Percentiles rank a stretch among this genome's conserved stretches.
Conservation (phyloP, 2,329 filamentous ascomycete genomes). For the Alternaria novae-zelandiae region DNA sequence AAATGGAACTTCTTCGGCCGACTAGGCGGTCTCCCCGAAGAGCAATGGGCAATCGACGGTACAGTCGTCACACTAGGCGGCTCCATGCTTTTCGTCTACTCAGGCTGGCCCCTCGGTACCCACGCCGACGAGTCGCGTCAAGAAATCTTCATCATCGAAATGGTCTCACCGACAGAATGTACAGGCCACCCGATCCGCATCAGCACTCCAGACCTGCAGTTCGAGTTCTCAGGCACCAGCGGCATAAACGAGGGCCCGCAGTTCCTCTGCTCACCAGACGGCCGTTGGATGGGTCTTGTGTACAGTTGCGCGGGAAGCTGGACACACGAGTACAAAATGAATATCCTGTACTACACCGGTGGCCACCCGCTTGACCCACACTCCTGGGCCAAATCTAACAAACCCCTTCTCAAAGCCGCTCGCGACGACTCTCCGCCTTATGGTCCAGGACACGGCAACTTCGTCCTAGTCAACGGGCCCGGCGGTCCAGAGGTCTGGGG, state of each 20-base stretch:
- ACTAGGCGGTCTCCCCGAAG: constrained; percentile 48
- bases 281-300: constrained; percentile 52
- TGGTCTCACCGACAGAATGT: constrained; percentile 46
- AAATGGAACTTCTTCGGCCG: constrained; percentile 53
- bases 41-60: constrained; percentile 58
- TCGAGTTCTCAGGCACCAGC: constrained; percentile 49
- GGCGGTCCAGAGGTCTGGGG: constrained; percentile 50
- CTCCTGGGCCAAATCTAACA: constrained; percentile 50
- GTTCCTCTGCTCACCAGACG: constrained; percentile 44
- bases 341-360: constrained; percentile 50
- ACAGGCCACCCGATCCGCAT: constrained; percentile 49
- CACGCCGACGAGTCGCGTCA: constrained; percentile 48
- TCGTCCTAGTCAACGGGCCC: constrained; percentile 46
- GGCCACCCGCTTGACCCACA: constrained; percentile 48
- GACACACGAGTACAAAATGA: constrained; percentile 58
- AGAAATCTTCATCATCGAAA: constrained; percentile 53
- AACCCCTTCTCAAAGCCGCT: constrained; percentile 49
- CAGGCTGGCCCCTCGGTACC: constrained; percentile 53
- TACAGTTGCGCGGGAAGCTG: constrained; percentile 56
- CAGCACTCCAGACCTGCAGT: constrained; percentile 48
- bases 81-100: constrained; percentile 53
- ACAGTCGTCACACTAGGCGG: constrained; percentile 52
- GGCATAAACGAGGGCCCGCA: constrained; percentile 57
- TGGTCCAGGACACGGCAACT: constrained; percentile 56
- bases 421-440: constrained; percentile 49